phyloP scores from a whole-genome alignment of 1,139 yeast genomes.

The Hansenula anomala region DNA sequence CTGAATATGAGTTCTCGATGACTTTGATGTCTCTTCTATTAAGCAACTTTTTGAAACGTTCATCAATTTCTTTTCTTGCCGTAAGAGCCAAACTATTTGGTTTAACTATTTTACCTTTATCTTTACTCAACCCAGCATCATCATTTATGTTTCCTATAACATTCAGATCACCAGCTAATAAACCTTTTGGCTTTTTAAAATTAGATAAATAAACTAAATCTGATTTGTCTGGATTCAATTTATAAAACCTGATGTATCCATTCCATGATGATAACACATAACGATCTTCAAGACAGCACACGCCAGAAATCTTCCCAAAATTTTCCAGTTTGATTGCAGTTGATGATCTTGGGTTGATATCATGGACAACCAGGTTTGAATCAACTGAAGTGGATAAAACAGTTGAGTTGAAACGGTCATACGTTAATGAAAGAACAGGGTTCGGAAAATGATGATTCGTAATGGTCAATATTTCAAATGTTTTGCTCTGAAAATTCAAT shows the following conservation, averaged over 20 bases:
- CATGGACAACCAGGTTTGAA: conserved; percentile 30
- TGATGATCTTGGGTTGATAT: conserved; percentile 6
- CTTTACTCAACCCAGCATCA: conserved; percentile 14
- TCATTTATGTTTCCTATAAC: conserved; percentile 20
- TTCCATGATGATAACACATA: conserved; percentile 23
- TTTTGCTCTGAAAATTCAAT: conserved; percentile 24
- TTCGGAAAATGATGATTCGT: conserved; percentile 37
- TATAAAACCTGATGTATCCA: conserved; percentile 19
- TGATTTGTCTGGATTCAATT: conserved; percentile 1
- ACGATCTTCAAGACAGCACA: conserved; percentile 11
- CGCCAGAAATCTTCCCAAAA: conserved; percentile 15
- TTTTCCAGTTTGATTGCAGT: conserved; percentile 8
- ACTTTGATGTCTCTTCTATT: conserved; percentile 15
- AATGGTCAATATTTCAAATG: conserved; percentile 5
- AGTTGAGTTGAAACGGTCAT: conserved; percentile 7
- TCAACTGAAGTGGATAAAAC: conserved; percentile 40
- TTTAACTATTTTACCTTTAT: conserved; percentile 9
- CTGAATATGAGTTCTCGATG: conserved; percentile 18
- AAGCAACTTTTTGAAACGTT: neutral
- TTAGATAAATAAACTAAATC: conserved; percentile 8
- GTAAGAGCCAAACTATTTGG: conserved; percentile 12
- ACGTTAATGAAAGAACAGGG: conserved; percentile 41
- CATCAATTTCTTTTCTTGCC: neutral
- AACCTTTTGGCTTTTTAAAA: conserved; percentile 19
- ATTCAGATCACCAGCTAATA: conserved; percentile 18